Evolutionary conservation across 148 eudicot species (phyloP), one percentile per base, ranked within the genome.

Genomic region (Vaccinium macrocarpon): DNA sequence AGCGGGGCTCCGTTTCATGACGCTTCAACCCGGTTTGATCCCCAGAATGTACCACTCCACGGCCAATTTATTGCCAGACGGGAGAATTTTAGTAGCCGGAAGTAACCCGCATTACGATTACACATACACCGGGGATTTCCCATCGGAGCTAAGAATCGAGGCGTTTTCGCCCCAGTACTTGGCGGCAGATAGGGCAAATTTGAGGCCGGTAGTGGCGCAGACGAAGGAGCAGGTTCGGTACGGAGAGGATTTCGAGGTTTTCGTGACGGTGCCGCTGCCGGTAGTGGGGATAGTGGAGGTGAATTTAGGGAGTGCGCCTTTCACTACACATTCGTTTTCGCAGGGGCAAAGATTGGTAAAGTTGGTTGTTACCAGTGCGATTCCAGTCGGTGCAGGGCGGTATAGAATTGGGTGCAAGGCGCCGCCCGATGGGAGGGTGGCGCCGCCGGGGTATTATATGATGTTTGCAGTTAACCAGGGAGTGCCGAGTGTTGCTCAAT

Each of bases 361-460:
- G 82, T 79, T 96, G 72, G 59, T 29, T 0, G 91, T 86, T 12
- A 85, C 82, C 19, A 87, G 90, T 2, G 89, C 94, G 0, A n/a
- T 89, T 38, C 89, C 93, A 11, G 86, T 49, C 6, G 82, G 66
- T 1, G 85, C 52, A 0, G 90, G 93, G 3, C 48, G 86, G 29
- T 96, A 92, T 35, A 90, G 62, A 84, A 84, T 94, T 19, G 86
- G 85, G 51, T 91, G 94, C 74, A 87, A 89, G 15, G 92, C 95
- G 0, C 98, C 99, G 38, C 92, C 92, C 6, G 75, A 81, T 11
- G 90, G 90, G 15, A 89, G 18, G 89, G 93, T 94, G 86, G 97
- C 97, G 55, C 99, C 99, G 62, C 99, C 99, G 0, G 92, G 95
- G 9, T 96, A 91, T 38, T 96, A 96, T 80, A 96, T 96, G 99